phyloP scores from a whole-genome alignment of 352 stramenopile species.

The Pythium scleroteichum region DNA sequence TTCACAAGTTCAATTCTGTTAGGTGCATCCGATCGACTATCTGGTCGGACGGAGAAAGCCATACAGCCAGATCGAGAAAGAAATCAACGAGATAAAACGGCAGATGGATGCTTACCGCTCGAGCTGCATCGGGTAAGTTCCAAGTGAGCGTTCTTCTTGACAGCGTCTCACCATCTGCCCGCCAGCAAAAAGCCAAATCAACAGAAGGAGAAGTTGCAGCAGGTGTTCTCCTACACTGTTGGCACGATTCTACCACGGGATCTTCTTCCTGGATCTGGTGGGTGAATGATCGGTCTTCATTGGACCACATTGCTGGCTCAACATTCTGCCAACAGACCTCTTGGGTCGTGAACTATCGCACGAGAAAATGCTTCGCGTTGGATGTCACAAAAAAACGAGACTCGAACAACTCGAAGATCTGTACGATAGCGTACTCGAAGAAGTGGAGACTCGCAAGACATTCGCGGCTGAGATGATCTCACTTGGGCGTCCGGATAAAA shows the following conservation, averaged over 20 bases:
- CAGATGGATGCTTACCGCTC: constrained; percentile 68
- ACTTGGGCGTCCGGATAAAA: constrained; percentile 45
- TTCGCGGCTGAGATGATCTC: constrained; percentile 71
- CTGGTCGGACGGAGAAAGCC: constrained; percentile 52
- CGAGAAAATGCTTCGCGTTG: constrained; percentile 41
- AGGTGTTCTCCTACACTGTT: constrained; percentile 68
- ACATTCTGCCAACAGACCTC: constrained; percentile 50
- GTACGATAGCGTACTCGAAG: constrained; percentile 55
- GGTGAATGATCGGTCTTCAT: not conserved
- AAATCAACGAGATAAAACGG: constrained; percentile 66
- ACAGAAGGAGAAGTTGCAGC: constrained; percentile 85
- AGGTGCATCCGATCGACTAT: constrained; percentile 69
- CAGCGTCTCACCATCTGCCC: not conserved
- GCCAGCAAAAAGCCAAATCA: constrained; percentile 51
- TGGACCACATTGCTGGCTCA: not conserved
- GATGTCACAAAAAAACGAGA: constrained; percentile 36
- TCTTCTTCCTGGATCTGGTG: constrained; percentile 70
- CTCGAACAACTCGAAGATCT: constrained; percentile 64
- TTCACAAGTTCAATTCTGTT: too few species aligned
- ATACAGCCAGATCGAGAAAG: constrained; percentile 75
- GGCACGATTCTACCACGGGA: constrained; percentile 72
- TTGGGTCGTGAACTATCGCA: constrained; percentile 65
- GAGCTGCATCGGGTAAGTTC: constrained; percentile 49
- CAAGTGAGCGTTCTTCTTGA: not conserved
- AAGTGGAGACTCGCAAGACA: constrained; percentile 64